Conservation (phyloP, 106 monocot genomes). For the Acorus gramineus region DNA sequence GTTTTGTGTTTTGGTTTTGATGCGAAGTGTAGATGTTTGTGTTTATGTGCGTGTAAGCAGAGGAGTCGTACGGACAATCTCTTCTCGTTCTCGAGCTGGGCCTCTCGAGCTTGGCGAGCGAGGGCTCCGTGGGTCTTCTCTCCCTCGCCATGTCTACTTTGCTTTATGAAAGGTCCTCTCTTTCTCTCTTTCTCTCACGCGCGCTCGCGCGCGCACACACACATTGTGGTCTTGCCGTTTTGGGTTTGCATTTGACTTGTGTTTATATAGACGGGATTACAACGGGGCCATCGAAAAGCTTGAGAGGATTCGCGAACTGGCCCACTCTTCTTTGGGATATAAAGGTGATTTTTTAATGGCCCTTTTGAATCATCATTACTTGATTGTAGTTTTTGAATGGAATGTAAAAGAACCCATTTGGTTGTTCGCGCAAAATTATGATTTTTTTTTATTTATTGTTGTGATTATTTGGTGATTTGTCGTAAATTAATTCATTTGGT, state of each 20-base stretch:
- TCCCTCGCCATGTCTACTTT: conserved; percentile 72
- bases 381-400: background rate
- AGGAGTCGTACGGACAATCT: conserved; percentile 42
- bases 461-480: too few species aligned
- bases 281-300: conserved; percentile 81
- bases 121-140: conserved; percentile 28
- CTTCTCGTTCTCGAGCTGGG: conserved; percentile 64
- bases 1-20: background rate
- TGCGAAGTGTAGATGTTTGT: background rate
- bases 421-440: background rate
- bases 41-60: conserved; percentile 8
- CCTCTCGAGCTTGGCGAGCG: conserved; percentile 26
- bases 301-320: conserved; percentile 30
- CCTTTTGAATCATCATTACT: too few species aligned
- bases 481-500: too few species aligned
- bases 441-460: too few species aligned
- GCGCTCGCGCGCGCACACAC: background rate
- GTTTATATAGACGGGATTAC: conserved; percentile 39
- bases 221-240: too few species aligned
- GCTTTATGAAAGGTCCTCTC: conserved; percentile 50
- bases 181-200: background rate
- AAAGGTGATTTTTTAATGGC: conserved; percentile 29
- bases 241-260: background rate
- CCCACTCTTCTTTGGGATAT: conserved; percentile 21
- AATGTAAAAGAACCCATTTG: background rate